Evolutionary conservation across 2,329 filamentous ascomycete genomes (phyloP).

Genomic region (Aureobasidium sp.): DNA sequence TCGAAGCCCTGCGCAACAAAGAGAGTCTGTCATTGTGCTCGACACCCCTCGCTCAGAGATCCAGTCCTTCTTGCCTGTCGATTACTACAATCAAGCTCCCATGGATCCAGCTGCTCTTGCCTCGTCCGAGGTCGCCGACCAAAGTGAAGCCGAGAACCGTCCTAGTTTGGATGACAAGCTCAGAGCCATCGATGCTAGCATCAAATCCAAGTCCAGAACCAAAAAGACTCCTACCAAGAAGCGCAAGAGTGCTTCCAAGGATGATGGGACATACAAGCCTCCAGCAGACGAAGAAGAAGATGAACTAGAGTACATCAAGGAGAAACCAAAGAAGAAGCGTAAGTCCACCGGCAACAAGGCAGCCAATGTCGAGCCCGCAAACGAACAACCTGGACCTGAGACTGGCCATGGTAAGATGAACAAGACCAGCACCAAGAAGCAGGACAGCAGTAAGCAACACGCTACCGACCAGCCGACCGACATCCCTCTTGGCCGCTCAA

Average conservation of each 20-base stretch:
- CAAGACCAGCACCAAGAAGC: conserved; percentile 7
- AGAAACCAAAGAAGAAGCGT: conserved; percentile 23
- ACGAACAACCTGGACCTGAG: conserved; percentile 21
- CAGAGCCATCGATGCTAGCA: conserved; percentile 23
- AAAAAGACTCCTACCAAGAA: conserved; percentile 27
- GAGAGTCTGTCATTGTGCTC: conserved; percentile 8
- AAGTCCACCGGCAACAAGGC: conserved; percentile 12
- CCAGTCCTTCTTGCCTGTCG: background rate
- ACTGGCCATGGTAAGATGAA: conserved; percentile 24
- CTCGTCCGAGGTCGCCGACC: conserved; percentile 2
- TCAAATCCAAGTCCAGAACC: conserved; percentile 19
- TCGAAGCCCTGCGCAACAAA: background rate
- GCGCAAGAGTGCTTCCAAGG: conserved; percentile 30
- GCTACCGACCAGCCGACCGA: background rate
- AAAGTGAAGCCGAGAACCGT: conserved; percentile 8
- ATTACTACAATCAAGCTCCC: background rate
- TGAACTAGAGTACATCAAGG: conserved; percentile 9
- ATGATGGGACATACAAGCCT: conserved; percentile 28
- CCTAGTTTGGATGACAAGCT: conserved; percentile 26
- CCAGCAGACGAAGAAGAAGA: conserved; percentile 15
- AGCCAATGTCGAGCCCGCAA: conserved; percentile 11
- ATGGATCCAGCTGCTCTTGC: conserved; percentile 5
- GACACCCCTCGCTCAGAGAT: background rate
- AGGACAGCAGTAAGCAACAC: background rate
- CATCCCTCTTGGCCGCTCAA: conserved; percentile 17